A percentile compares a stretch with the other conserved stretches of the same genome.
phyloP scores from a whole-genome alignment of 257 asterid species.

The Solanum appendiculatum region DNA sequence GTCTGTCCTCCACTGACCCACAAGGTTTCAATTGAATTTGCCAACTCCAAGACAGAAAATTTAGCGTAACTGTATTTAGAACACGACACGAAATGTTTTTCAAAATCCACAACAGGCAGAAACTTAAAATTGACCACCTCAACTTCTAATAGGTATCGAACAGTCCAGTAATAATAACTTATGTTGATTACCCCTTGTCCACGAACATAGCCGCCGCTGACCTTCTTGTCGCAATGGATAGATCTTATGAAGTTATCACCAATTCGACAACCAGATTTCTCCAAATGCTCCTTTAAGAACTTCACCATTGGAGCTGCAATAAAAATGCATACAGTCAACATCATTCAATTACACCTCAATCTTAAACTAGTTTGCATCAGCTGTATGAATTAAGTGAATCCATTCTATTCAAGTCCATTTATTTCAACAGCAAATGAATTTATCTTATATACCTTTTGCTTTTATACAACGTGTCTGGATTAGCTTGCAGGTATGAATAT shows the following conservation, averaged over 20 bases:
- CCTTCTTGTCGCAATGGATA: constrained; percentile 19
- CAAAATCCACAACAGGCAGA: not conserved
- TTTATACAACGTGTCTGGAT: not conserved
- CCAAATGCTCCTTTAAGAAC: constrained; percentile 59
- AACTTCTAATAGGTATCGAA: not conserved
- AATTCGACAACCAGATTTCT: constrained; percentile 61
- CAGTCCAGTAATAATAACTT: not conserved
- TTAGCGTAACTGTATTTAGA: not conserved
- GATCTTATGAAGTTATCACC: constrained; percentile 59
- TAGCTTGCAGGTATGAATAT: not conserved
- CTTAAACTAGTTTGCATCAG: not conserved
- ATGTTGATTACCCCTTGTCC: not conserved
- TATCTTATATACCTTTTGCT: not conserved
- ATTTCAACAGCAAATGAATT: not conserved
- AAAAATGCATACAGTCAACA: not conserved
- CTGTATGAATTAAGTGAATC: not conserved
- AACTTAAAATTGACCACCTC: not conserved
- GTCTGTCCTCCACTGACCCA: not conserved
- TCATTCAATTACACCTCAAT: not conserved
- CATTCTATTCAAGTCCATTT: not conserved
- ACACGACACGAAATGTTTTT: not conserved
- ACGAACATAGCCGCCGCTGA: not conserved
- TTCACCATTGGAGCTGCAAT: constrained; percentile 71
- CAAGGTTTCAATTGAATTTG: not conserved
- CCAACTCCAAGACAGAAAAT: not conserved